Conservation (phyloP, 495 filamentous ascomycete genomes). For the Xylaria castorea region DNA sequence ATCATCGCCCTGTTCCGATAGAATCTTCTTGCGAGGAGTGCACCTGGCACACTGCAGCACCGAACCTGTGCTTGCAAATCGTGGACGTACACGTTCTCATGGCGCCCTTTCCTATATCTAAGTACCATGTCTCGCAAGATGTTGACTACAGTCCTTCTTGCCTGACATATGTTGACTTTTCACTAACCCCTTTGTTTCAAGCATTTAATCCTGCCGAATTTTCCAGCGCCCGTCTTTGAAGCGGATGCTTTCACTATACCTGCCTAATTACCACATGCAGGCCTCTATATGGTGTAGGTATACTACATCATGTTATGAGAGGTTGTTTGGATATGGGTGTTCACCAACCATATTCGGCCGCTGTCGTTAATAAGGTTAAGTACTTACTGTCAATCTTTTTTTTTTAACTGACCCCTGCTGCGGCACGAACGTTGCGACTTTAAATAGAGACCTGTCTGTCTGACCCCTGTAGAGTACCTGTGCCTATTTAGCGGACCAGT, state of each 20-base stretch:
- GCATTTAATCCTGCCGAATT: constrained; percentile 12
- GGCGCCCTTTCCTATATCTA: constrained; percentile 17
- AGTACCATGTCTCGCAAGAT: neutral
- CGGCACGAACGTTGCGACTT: constrained; percentile 16
- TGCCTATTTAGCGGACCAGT: neutral
- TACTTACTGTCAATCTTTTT: neutral
- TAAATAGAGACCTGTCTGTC: constrained; percentile 9
- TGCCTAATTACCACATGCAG: neutral
- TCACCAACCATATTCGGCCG: constrained; percentile 6
- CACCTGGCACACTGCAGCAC: neutral
- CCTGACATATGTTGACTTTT: neutral
- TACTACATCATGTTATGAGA: neutral
- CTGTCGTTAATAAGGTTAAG: neutral
- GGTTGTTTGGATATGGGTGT: constrained; percentile 5
- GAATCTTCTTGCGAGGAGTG: neutral
- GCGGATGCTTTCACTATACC: neutral
- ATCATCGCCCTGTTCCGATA: constrained; percentile 18
- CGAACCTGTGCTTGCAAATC: constrained; percentile 13
- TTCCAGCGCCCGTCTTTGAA: neutral
- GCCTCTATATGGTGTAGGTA: neutral
- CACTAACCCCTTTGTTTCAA: constrained; percentile 16
- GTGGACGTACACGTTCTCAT: constrained; percentile 4
- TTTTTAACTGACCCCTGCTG: constrained; percentile 16
- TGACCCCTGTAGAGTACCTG: neutral
- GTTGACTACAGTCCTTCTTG: constrained; percentile 1